Evolutionary conservation across 2,329 filamentous ascomycete species (phyloP), one percentile per base, ranked within the genome.

Genomic region (Ceratocystis colombiana): DNA sequence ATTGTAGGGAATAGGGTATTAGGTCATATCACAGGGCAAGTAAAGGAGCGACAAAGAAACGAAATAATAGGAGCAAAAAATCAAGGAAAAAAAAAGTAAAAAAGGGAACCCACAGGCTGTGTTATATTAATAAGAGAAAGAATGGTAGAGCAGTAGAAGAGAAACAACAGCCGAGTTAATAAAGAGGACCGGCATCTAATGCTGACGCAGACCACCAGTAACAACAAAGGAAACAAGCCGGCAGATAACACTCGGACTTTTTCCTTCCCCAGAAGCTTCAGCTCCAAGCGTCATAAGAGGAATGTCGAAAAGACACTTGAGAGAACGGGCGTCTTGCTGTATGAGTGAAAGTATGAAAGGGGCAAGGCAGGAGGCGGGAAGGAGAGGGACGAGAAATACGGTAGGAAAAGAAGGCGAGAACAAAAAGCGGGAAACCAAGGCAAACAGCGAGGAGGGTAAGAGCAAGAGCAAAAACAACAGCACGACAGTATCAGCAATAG

Each of bases 161-260:
- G 53, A 33, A 57, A 57, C 53, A 57, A 57, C 53, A 57, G 53
- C n/a, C 28, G 53, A 57, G 53, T 30, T 57, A 57, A 33, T 57
- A 57, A 57, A 15, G 7, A 30, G 28, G 15, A 17, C 53, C 53
- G 28, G 53, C 12, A 57, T 57, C 53, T 17, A 12, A 30, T n/a
- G 12, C 22, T 28, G 7, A 55, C 50, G 20, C 22, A 20, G 7
- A 20, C 46, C 50, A 55, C 25, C 50, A 55, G 25, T 17, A 48
- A 20, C 46, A 50, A 25, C 48, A 57, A 57, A 33, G 30, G 53
- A 57, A 57, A 30, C 53, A 30, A 22, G 3, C 22, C 53, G 25
- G 50, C 12, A 20, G 48, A 10, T 20, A 30, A 28, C 22, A 57
- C 53, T 30, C 53, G 53, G 53, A n/a, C 53, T 15, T 28, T 28